These are phyloP conservation scores for Arthrobotrys iridis DNA, from an alignment of 2,329 filamentous ascomycete genomes.

Conservation along the genomic window DNA sequence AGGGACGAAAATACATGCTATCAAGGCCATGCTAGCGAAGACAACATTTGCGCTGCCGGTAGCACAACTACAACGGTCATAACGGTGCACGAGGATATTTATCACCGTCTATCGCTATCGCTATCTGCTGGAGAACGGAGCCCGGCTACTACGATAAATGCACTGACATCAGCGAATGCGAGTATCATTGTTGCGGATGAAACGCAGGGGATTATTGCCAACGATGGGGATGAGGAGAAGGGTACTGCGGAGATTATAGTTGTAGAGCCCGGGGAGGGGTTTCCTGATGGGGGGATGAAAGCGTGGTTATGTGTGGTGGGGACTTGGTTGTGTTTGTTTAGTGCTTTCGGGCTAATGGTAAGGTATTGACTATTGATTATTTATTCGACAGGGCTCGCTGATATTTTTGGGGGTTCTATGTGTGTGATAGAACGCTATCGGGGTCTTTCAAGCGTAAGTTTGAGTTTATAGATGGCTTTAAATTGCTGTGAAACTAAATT, in stretches of 20 bases:
- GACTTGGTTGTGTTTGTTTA: conserved; percentile 50
- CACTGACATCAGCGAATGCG: conserved; percentile 19
- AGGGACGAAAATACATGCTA: not conserved
- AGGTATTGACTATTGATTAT: not conserved
- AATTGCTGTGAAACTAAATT: not conserved
- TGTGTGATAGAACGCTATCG: conserved; percentile 43
- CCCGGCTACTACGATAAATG: conserved; percentile 40
- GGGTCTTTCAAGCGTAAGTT: conserved; percentile 48
- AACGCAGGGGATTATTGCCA: conserved; percentile 9
- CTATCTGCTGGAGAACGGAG: conserved; percentile 26
- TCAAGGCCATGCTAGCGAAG: not conserved
- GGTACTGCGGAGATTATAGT: not conserved
- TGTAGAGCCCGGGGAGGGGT: conserved; percentile 23
- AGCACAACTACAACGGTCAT: not conserved
- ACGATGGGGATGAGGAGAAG: conserved; percentile 18
- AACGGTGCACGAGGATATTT: not conserved
- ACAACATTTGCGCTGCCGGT: not conserved
- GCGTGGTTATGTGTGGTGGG: conserved; percentile 49
- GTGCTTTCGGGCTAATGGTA: conserved; percentile 50
- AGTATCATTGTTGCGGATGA: conserved; percentile 43
- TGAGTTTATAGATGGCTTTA: not conserved
- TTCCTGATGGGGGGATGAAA: conserved; percentile 44
- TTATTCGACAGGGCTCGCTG: not conserved
- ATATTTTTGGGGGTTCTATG: not conserved
- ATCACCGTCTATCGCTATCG: conserved; percentile 1